Conservation (phyloP, 2,329 filamentous ascomycete genomes). For the Diaporthe sp. region DNA sequence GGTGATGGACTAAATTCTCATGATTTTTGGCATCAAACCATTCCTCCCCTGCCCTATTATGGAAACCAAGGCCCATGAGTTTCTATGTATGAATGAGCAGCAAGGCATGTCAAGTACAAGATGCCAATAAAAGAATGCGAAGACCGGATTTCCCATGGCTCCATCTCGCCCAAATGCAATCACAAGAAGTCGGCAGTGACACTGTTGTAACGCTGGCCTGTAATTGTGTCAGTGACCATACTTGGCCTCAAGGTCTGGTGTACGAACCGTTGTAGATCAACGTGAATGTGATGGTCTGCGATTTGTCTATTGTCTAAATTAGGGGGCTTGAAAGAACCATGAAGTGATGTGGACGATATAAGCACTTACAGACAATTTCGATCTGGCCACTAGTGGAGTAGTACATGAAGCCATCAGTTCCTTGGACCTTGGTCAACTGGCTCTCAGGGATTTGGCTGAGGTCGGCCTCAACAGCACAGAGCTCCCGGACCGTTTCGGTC, state of each 20-base stretch:
- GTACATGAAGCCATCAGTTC: constrained; percentile 27
- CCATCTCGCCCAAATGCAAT: not conserved
- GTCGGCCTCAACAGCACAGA: constrained; percentile 28
- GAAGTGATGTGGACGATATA: too few relatives aligned
- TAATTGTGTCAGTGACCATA: not conserved
- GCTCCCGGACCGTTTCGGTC: constrained; percentile 9
- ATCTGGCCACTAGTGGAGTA: not conserved
- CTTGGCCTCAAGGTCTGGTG: fast-evolving
- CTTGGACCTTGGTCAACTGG: constrained; percentile 9
- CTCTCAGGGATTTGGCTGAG: constrained; percentile 21
- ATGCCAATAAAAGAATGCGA: too few relatives aligned
- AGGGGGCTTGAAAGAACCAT: not conserved
- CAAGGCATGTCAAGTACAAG: not conserved
- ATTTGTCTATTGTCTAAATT: not conserved
- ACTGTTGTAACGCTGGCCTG: not conserved
- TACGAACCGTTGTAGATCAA: not conserved
- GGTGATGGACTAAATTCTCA: too few relatives aligned
- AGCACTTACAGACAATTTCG: constrained; percentile 12
- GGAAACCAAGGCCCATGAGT: not conserved
- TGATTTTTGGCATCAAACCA: too few relatives aligned
- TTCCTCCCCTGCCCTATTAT: not conserved
- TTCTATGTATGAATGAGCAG: not conserved
- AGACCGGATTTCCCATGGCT: fast-evolving
- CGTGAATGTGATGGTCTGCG: not conserved
- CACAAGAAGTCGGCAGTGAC: constrained; percentile 2